phyloP scores from a whole-genome alignment of 139 green algal genomes.

The Chlamydomonas schloesseri region DNA sequence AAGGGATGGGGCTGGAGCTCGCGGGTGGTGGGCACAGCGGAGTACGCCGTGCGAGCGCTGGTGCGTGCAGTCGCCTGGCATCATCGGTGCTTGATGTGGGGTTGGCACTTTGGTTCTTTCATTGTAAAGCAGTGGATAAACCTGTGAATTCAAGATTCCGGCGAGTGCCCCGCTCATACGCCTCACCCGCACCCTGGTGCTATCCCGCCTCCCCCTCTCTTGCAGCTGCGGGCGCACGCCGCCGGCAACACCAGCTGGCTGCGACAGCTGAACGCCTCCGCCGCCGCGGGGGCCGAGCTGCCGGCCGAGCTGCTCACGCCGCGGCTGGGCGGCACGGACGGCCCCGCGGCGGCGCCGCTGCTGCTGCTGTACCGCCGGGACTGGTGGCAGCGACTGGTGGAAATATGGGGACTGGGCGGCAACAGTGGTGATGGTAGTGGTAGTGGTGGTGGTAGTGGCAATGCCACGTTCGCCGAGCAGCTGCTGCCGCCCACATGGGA shows the following conservation, averaged over 20 bases:
- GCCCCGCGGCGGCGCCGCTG: not conserved
- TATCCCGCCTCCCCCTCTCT: not conserved
- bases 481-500: not conserved
- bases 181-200: not conserved
- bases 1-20: not conserved
- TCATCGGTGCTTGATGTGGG: too few relatives aligned
- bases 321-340: not conserved
- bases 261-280: not conserved
- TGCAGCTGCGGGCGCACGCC: not conserved
- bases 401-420: too few relatives aligned
- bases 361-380: constrained; percentile 30
- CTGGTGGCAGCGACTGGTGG: constrained; percentile 9
- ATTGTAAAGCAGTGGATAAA: too few relatives aligned
- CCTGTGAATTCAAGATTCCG: too few relatives aligned
- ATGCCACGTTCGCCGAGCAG: too few relatives aligned
- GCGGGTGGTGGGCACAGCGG: not conserved
- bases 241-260: constrained; percentile 17
- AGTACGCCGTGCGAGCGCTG: not conserved
- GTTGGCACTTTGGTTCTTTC: too few relatives aligned
- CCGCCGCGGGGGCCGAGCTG: not conserved
- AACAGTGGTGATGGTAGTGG: too few relatives aligned
- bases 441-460: too few relatives aligned
- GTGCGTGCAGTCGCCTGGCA: not conserved
- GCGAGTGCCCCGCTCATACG: not conserved
- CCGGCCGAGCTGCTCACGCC: not conserved